Percentiles rank a stretch among this genome's conserved stretches.
These are phyloP conservation scores for Chloranthus sessilifolius DNA, from an alignment of 164 flowering plant genomes.

Conservation along the genomic window DNA sequence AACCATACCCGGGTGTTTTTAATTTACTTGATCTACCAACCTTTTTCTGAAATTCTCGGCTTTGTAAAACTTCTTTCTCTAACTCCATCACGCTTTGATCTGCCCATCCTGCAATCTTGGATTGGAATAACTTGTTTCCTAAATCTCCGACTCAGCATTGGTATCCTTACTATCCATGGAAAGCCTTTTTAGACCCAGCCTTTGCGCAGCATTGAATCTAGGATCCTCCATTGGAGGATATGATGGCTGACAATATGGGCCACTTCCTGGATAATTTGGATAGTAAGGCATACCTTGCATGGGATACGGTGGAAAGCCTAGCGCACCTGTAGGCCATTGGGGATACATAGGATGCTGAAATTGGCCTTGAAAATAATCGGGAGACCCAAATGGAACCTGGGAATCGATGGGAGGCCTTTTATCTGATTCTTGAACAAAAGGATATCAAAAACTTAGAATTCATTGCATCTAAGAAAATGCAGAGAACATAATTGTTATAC, in stretches of 20 bases:
- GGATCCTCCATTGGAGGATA: constrained; percentile 56
- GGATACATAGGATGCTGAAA: constrained; percentile 70
- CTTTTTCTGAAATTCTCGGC: constrained; percentile 35
- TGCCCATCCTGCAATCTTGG: constrained; percentile 40
- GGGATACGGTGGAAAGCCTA: constrained; percentile 72
- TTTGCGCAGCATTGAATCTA: constrained; percentile 32
- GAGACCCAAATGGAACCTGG: constrained; percentile 43
- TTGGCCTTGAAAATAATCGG: constrained; percentile 65
- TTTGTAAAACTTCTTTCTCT: constrained; percentile 36
- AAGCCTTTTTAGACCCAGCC: constrained; percentile 43
- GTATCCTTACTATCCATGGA: constrained; percentile 53
- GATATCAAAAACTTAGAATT: constrained; percentile 1
- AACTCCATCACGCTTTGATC: constrained; percentile 21
- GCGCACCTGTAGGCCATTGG: constrained; percentile 85
- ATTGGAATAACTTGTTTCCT: constrained; percentile 35
- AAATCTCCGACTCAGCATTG: constrained; percentile 40
- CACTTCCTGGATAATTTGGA: constrained; percentile 53
- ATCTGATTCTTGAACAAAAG: constrained; percentile 31
- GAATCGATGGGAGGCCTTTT: constrained; percentile 38
- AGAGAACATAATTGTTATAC: too few relatives aligned
- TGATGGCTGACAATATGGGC: constrained; percentile 55
- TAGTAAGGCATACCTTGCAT: constrained; percentile 89
- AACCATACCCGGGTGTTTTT: constrained; percentile 59
- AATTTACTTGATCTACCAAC: constrained; percentile 45
- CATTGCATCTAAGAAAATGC: too few relatives aligned